Conservation (phyloP, 2,329 filamentous ascomycete species). For the Phaeosphaeria sp. region DNA sequence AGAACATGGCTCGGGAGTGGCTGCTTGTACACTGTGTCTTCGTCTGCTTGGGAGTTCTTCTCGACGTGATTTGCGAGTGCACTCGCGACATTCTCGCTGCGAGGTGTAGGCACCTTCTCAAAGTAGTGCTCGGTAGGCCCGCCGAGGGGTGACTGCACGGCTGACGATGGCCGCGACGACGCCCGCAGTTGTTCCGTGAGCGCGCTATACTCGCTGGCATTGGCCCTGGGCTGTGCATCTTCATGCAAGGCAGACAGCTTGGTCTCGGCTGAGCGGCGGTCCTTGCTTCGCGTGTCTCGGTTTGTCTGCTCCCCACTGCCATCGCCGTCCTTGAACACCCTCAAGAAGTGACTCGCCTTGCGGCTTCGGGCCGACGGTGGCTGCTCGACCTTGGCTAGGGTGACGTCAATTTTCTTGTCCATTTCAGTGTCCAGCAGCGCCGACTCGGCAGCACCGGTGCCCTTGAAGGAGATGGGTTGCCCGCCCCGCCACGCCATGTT, state of each 20-base stretch:
- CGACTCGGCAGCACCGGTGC: conserved; percentile 47
- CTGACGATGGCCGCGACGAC: conserved; percentile 32
- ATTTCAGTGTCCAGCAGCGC: conserved; percentile 56
- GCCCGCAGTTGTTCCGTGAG: conserved; percentile 27
- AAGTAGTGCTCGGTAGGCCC: conserved; percentile 37
- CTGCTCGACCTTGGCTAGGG: conserved; percentile 64
- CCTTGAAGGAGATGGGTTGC: conserved; percentile 53
- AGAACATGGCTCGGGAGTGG: conserved; percentile 58
- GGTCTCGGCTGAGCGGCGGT: conserved; percentile 44
- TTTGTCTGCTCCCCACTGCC: conserved; percentile 60
- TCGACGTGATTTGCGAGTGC: conserved; percentile 3
- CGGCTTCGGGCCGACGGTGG: conserved; percentile 64
- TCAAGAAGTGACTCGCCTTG: conserved; percentile 71
- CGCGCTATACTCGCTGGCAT: conserved; percentile 14
- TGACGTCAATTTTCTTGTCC: conserved; percentile 70
- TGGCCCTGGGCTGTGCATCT: conserved; percentile 23
- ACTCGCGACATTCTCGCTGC: conserved; percentile 10
- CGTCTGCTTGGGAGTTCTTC: conserved; percentile 2
- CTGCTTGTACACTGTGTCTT: conserved; percentile 10
- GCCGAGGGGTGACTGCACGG: conserved; percentile 32
- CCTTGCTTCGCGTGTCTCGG: conserved; percentile 53
- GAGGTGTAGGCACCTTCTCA: conserved; percentile 23
- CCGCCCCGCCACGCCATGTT: conserved; percentile 60
- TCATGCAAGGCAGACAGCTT: conserved; percentile 31
- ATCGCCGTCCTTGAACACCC: conserved; percentile 70